These are phyloP conservation scores for Haematococcus lacustris DNA, from an alignment of 139 green algal species.

Conservation along the genomic window DNA sequence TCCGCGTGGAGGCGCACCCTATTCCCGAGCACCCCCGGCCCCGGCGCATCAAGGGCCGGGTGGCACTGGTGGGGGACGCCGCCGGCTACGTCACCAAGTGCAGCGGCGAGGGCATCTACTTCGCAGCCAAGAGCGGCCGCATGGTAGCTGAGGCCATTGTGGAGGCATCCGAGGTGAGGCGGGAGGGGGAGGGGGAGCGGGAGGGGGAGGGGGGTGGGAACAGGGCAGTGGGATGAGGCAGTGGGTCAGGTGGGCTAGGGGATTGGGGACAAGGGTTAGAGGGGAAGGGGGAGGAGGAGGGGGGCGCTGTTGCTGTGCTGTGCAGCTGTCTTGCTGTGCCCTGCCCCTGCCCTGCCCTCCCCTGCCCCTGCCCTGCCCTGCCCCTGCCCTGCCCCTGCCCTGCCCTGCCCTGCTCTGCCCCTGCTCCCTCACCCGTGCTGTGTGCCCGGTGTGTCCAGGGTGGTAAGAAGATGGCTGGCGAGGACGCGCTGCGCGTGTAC, in stretches of 20 bases:
- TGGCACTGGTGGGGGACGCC: constrained; percentile 91
- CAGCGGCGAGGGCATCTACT: constrained; percentile 98
- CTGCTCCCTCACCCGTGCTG: background rate
- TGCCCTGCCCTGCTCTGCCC: too few relatives aligned
- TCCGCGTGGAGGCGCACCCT: constrained; percentile 96
- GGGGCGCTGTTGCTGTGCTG: too few relatives aligned
- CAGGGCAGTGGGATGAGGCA: too few relatives aligned
- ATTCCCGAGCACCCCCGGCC: constrained; percentile 96
- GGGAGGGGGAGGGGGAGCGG: too few relatives aligned
- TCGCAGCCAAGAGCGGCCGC: constrained; percentile 95
- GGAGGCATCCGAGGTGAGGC: constrained; percentile 32
- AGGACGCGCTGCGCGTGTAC: constrained; percentile 87
- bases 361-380: too few relatives aligned
- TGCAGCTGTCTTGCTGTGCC: too few relatives aligned
- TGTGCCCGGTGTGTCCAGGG: constrained; percentile 19
- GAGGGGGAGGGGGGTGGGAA: too few relatives aligned
- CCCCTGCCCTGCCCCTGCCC: too few relatives aligned
- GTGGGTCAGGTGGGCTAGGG: too few relatives aligned
- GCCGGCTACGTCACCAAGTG: constrained; percentile 97
- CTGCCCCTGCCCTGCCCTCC: too few relatives aligned
- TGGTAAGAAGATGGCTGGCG: constrained; percentile 80
- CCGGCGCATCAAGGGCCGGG: constrained; percentile 66
- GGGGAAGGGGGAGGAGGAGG: too few relatives aligned
- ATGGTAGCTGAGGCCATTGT: constrained; percentile 97
- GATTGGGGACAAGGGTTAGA: too few relatives aligned